phyloP scores from a whole-genome alignment of 495 filamentous ascomycete genomes.

The Aspergillus campestris region DNA sequence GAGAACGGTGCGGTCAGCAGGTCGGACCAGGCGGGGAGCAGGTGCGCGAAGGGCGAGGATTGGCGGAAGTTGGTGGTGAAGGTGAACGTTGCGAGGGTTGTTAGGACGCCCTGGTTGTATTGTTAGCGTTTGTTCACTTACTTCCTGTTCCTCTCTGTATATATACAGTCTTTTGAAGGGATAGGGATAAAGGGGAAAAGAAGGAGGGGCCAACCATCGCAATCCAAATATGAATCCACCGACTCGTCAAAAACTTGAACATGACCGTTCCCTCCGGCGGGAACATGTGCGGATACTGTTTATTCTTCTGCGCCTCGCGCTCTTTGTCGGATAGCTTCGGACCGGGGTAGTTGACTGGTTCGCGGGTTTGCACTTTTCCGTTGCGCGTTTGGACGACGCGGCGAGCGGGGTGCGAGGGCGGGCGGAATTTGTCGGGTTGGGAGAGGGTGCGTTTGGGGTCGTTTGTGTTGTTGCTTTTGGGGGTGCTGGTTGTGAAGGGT shows the following conservation, averaged over 20 bases:
- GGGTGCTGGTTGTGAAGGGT: conserved; percentile 4
- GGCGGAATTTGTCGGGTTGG: conserved; percentile 75
- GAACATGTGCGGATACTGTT: conserved; percentile 74
- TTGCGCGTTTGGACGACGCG: conserved; percentile 33
- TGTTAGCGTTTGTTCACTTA: neutral
- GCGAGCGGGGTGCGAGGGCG: conserved; percentile 70
- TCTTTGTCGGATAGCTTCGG: conserved; percentile 52
- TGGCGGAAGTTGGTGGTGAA: conserved; percentile 61
- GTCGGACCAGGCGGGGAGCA: conserved; percentile 55
- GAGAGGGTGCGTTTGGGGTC: conserved; percentile 55
- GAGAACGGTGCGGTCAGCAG: conserved; percentile 55
- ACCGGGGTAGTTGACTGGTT: conserved; percentile 58
- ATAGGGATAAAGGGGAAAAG: neutral
- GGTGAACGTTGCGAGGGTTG: conserved; percentile 56
- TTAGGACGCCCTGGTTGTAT: conserved; percentile 51
- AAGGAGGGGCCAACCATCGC: conserved; percentile 50
- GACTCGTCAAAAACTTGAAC: conserved; percentile 65
- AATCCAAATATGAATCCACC: conserved; percentile 68
- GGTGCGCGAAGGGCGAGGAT: conserved; percentile 61
- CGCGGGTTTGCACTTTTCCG: conserved; percentile 17
- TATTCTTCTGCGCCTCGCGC: conserved; percentile 48
- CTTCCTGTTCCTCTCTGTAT: neutral
- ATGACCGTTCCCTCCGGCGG: conserved; percentile 65
- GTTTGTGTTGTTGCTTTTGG: conserved; percentile 5
- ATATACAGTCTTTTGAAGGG: neutral